Percentiles rank a stretch among this genome's conserved stretches.
These are phyloP conservation scores for Beauveria caledonica DNA, from an alignment of 2,329 filamentous ascomycete genomes.

Conservation along the genomic window DNA sequence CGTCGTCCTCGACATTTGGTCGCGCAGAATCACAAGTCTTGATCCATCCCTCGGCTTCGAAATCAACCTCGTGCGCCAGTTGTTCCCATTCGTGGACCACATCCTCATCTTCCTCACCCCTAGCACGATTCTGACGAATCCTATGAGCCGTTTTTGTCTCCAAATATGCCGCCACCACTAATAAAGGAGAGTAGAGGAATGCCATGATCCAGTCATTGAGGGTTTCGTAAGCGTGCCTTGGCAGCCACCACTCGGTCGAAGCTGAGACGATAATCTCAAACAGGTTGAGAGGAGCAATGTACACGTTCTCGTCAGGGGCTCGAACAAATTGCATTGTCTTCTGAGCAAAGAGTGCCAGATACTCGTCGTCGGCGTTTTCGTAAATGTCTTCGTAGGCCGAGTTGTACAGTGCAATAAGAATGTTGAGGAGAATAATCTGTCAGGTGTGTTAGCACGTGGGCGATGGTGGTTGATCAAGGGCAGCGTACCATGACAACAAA, in stretches of 20 bases:
- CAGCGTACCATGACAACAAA: constrained; percentile 83
- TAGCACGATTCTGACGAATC: constrained; percentile 64
- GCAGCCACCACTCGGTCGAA: constrained; percentile 92
- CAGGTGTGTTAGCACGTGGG: background rate
- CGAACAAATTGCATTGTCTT: constrained; percentile 97
- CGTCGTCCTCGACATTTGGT: constrained; percentile 75
- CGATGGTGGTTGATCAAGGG: background rate
- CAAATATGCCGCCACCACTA: constrained; percentile 67
- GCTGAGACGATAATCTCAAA: constrained; percentile 76
- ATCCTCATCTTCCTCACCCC: constrained; percentile 86
- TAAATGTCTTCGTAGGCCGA: constrained; percentile 93
- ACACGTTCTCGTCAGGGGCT: constrained; percentile 96
- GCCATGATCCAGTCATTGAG: constrained; percentile 89
- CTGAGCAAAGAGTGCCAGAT: constrained; percentile 83
- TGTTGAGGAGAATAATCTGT: constrained; percentile 72
- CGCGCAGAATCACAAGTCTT: constrained; percentile 69
- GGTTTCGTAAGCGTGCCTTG: constrained; percentile 61
- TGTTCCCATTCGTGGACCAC: constrained; percentile 91
- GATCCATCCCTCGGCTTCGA: constrained; percentile 77
- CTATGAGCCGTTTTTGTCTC: constrained; percentile 58
- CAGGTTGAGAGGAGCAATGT: constrained; percentile 91
- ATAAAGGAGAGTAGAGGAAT: constrained; percentile 72
- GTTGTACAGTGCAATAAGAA: constrained; percentile 95
- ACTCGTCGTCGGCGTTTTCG: constrained; percentile 89
- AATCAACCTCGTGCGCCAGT: constrained; percentile 60